phyloP scores from a whole-genome alignment of 805 yeast genomes.

The Wickerhamomyces ciferrii region DNA sequence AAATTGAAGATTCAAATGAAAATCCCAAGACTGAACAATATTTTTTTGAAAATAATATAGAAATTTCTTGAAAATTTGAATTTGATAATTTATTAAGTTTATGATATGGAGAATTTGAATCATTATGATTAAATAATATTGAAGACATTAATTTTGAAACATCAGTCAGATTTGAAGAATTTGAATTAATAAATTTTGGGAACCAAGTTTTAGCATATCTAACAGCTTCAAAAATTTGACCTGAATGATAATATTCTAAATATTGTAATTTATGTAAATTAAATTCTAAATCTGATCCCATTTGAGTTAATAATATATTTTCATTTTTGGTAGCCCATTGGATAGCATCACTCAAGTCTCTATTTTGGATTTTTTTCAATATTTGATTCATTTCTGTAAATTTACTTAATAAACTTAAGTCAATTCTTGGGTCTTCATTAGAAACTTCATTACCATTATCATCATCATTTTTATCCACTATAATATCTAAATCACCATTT shows the following conservation, averaged over 20 bases:
- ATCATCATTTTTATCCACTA: slow-evolving; percentile 21
- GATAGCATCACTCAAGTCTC: slow-evolving; percentile 39
- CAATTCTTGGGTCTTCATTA: slow-evolving; percentile 25
- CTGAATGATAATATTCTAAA: slow-evolving; percentile 24
- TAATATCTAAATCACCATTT: slow-evolving; percentile 37
- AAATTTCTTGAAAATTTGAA: slow-evolving; percentile 24
- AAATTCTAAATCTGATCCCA: slow-evolving; percentile 40
- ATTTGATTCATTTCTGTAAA: slow-evolving; percentile 40
- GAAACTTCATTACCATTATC: slow-evolving; percentile 22
- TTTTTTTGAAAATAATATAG: slow-evolving; percentile 37
- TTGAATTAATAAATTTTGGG: slow-evolving; percentile 32
- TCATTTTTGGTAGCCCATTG: slow-evolving; percentile 37
- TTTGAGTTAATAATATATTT: slow-evolving; percentile 6
- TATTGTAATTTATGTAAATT: slow-evolving; percentile 39
- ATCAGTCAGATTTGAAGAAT: slow-evolving; percentile 26
- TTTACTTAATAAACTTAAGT: slow-evolving; percentile 23
- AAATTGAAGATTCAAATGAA: slow-evolving; percentile 49
- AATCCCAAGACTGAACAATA: slow-evolving; percentile 44
- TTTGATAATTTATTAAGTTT: slow-evolving; percentile 18
- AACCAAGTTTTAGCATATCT: slow-evolving; percentile 39
- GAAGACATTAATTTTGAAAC: slow-evolving; percentile 41
- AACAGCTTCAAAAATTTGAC: slow-evolving; percentile 26
- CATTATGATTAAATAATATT: slow-evolving; percentile 16
- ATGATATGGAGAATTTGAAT: slow-evolving; percentile 18
- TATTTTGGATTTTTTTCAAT: slow-evolving; percentile 27